Evolutionary conservation across 441 rosid species (phyloP).

Genomic region (Gossypium davidsonii): DNA sequence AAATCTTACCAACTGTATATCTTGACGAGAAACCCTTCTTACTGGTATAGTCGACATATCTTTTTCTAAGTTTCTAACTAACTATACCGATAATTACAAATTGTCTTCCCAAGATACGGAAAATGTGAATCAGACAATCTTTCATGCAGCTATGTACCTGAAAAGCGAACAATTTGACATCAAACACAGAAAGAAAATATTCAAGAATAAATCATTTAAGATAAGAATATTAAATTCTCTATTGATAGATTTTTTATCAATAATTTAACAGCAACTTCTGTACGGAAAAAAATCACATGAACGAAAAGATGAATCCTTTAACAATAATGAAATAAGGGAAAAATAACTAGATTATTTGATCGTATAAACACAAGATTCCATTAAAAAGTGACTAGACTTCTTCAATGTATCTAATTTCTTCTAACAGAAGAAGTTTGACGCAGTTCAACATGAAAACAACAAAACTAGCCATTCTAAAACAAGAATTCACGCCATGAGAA

Average conservation of each 20-base stretch:
- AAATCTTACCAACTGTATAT: constrained; percentile 65
- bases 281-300: neutral
- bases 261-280: neutral
- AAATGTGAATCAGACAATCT: neutral
- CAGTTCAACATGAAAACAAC: neutral
- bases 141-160: constrained; percentile 3
- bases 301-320: neutral
- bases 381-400: neutral
- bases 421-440: neutral
- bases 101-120: neutral
- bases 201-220: neutral
- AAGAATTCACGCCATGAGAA: neutral
- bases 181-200: neutral
- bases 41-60: constrained; percentile 66
- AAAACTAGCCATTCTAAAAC: neutral
- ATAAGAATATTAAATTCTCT: neutral
- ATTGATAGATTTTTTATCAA: neutral
- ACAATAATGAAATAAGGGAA: neutral
- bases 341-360: neutral
- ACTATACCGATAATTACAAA: neutral
- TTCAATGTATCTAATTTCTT: constrained; percentile 1
- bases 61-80: neutral
- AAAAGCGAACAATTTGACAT: neutral
- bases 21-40: constrained; percentile 74
- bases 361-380: neutral